Evolutionary conservation across 768 basidiomycete species (phyloP).

Genomic region (Tremella mesenterica): DNA sequence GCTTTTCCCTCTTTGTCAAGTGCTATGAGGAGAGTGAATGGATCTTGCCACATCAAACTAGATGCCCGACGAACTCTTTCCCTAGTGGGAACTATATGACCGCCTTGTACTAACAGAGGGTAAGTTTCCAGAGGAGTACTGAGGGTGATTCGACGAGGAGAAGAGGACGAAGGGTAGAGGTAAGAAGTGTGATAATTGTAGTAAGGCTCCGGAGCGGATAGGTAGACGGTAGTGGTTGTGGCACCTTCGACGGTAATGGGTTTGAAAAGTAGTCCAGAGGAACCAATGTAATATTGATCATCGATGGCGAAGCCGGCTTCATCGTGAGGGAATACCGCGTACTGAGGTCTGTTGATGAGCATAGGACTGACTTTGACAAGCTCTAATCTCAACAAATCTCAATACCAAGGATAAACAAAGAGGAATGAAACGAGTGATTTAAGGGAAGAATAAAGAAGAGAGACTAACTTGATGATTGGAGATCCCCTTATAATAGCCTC

Average conservation of each 20-base stretch:
- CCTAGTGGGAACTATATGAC: slow-evolving; percentile 77
- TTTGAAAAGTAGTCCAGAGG: slow-evolving; percentile 80
- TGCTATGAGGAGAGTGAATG: slow-evolving; percentile 82
- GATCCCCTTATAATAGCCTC: slow-evolving; percentile 72
- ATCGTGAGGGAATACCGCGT: slow-evolving; percentile 85
- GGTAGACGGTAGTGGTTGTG: slow-evolving; percentile 64
- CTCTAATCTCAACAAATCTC: not conserved
- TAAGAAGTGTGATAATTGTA: slow-evolving; percentile 80
- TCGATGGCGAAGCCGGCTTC: slow-evolving; percentile 75
- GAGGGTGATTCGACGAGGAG: slow-evolving; percentile 56
- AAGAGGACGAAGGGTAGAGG: slow-evolving; percentile 49
- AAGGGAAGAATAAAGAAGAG: not conserved
- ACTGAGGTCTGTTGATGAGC: slow-evolving; percentile 95
- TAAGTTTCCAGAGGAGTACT: slow-evolving; percentile 68
- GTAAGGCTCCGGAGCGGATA: slow-evolving; percentile 80
- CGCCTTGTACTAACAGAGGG: slow-evolving; percentile 81
- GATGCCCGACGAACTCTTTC: slow-evolving; percentile 80
- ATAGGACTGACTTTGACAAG: too few species aligned
- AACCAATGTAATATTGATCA: slow-evolving; percentile 87
- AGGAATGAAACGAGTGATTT: not conserved
- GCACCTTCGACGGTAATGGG: slow-evolving; percentile 71
- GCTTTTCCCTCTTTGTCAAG: slow-evolving; percentile 55
- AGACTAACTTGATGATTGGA: slow-evolving; percentile 66
- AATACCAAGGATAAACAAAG: not conserved
- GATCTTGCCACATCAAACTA: slow-evolving; percentile 78